phyloP scores from a whole-genome alignment of 179 eudicot species.

The Nepenthes alata region DNA sequence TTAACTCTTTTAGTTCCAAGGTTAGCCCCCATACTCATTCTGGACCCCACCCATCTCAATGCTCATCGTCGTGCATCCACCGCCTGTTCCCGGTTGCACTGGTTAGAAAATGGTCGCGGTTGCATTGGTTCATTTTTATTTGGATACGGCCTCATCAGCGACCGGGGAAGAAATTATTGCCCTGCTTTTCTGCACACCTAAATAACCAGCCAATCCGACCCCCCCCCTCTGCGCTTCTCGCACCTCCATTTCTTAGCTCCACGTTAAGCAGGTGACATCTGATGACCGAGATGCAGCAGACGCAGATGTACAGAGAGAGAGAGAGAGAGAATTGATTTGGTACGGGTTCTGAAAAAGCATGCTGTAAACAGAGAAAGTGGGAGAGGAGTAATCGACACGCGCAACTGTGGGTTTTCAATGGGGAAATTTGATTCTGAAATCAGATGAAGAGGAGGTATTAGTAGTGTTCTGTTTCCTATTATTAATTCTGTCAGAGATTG shows the following conservation, averaged over 20 bases:
- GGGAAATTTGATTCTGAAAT: no score
- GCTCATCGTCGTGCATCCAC: neutral
- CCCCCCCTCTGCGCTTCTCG: no score
- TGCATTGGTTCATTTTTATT: neutral
- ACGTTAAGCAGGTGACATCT: neutral
- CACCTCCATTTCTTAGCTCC: no score
- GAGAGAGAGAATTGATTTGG: neutral
- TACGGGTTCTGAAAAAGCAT: neutral
- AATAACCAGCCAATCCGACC: no score
- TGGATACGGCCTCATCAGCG: conserved; percentile 8
- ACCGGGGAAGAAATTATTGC: conserved; percentile 24
- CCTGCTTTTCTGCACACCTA: neutral
- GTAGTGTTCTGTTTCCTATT: no score
- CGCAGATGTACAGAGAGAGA: neutral
- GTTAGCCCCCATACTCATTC: neutral
- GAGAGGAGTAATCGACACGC: neutral
- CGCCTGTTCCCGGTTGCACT: neutral
- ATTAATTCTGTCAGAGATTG: no score
- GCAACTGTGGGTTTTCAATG: no score
- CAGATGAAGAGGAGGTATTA: no score
- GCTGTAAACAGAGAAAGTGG: neutral
- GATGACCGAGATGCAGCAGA: no score
- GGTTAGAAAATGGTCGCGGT: no score
- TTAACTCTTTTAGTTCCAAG: no score
- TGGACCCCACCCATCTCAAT: conserved; percentile 3